These are phyloP conservation scores for Kazachstania psychrophila DNA, from an alignment of 805 yeast species.

Conservation along the genomic window DNA sequence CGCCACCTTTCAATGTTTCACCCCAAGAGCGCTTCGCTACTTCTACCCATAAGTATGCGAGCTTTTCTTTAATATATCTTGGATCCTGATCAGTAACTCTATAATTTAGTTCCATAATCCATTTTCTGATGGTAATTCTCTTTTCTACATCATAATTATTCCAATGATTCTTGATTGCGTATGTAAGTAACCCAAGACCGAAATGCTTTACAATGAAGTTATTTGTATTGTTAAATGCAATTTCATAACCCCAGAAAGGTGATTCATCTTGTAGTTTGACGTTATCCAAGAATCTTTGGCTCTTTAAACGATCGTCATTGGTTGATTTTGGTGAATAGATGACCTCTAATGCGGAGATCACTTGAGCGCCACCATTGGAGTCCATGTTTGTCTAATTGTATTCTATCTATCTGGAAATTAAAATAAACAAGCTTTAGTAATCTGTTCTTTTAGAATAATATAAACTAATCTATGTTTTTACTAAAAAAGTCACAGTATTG, in stretches of 20 bases:
- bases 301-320: conserved; percentile 48
- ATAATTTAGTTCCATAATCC: conserved; percentile 74
- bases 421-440: too few relatives aligned
- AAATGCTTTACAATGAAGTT: conserved; percentile 77
- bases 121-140: conserved; percentile 59
- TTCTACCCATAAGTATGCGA: conserved; percentile 85
- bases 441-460: too few relatives aligned
- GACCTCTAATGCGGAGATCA: conserved; percentile 65
- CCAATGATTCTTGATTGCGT: conserved; percentile 52
- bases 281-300: conserved; percentile 61
- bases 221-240: conserved; percentile 53
- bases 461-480: too few relatives aligned
- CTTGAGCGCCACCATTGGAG: conserved; percentile 58
- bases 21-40: conserved; percentile 93
- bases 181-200: conserved; percentile 73
- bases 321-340: conserved; percentile 59
- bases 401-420: too few relatives aligned
- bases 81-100: conserved; percentile 62
- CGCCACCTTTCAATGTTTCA: conserved; percentile 38
- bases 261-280: conserved; percentile 73
- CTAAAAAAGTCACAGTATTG: too few relatives aligned
- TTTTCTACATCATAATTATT: conserved; percentile 48
- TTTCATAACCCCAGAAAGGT: conserved; percentile 86
- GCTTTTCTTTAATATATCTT: conserved; percentile 79
- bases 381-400: conserved; percentile 37